These are phyloP conservation scores for Punica granatum DNA, from an alignment of 345 rosid genomes.

Conservation along the genomic window DNA sequence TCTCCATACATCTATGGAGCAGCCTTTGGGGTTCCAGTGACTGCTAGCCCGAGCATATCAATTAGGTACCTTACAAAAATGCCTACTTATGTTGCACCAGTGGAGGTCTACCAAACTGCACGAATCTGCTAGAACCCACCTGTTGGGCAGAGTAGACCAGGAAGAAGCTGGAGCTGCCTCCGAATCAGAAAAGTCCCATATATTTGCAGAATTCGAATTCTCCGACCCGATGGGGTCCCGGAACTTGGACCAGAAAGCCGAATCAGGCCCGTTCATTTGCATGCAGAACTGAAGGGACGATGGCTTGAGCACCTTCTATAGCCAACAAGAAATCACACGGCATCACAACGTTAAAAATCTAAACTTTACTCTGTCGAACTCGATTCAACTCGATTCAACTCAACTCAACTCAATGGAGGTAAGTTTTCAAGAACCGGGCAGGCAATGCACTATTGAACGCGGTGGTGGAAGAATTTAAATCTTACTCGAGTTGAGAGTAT, in stretches of 20 bases:
- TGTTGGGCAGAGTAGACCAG: slow-evolving; percentile 85
- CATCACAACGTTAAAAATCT: neutral
- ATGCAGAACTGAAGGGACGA: slow-evolving; percentile 73
- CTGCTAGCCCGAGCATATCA: slow-evolving; percentile 35
- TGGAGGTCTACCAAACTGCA: slow-evolving; percentile 56
- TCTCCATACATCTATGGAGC: slow-evolving; percentile 60
- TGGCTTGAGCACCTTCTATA: slow-evolving; percentile 44
- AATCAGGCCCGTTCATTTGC: slow-evolving; percentile 65
- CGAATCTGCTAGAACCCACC: slow-evolving; percentile 38
- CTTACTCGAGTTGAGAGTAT: neutral
- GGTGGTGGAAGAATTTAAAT: neutral
- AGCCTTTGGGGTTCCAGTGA: slow-evolving; percentile 35
- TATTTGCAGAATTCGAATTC: slow-evolving; percentile 52
- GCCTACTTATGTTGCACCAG: slow-evolving; percentile 72
- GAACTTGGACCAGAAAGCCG: slow-evolving; percentile 36
- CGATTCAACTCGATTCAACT: too few species aligned
- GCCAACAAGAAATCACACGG: neutral
- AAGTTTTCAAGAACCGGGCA: neutral
- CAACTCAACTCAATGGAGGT: neutral
- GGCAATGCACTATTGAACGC: neutral
- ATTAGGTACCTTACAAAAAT: slow-evolving; percentile 32
- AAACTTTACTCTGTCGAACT: neutral
- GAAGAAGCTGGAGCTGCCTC: slow-evolving; percentile 97
- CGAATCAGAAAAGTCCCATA: slow-evolving; percentile 92
- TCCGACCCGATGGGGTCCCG: slow-evolving; percentile 67